Evolutionary conservation across 768 basidiomycete species (phyloP).

Genomic region (Podaxis mareebaensis): DNA sequence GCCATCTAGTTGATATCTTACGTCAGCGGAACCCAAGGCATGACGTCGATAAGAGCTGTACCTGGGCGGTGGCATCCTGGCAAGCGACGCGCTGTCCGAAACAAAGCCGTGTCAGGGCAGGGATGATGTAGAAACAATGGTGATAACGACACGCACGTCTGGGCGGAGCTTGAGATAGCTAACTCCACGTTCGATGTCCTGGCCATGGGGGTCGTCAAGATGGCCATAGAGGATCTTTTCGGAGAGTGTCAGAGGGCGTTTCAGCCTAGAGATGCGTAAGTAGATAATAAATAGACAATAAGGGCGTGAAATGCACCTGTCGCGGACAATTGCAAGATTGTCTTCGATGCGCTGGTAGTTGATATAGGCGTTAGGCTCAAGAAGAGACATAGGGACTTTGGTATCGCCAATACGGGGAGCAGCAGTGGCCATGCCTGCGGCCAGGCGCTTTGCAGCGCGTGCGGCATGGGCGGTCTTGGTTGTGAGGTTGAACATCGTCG

Average conservation of each 20-base stretch:
- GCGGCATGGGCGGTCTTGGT: constrained; percentile 53
- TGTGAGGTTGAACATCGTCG: constrained; percentile 66
- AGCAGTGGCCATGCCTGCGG: constrained; percentile 80
- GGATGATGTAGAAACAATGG: constrained; percentile 4
- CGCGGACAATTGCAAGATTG: constrained; percentile 86
- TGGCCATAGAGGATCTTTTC: constrained; percentile 99
- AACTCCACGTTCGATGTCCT: constrained; percentile 87
- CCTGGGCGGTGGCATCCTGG: constrained; percentile 90
- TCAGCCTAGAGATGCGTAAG: constrained; percentile 52
- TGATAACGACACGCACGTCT: constrained; percentile 64
- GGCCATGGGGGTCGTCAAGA: constrained; percentile 89
- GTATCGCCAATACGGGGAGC: constrained; percentile 83
- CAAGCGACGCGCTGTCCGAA: constrained; percentile 74
- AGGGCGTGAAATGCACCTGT: constrained; percentile 52
- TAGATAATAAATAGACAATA: neutral
- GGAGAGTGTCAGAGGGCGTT: constrained; percentile 88
- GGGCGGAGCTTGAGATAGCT: constrained; percentile 98
- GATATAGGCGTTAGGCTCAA: constrained; percentile 82
- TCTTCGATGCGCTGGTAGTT: constrained; percentile 99
- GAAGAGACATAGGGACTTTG: constrained; percentile 85
- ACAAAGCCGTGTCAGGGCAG: constrained; percentile 6
- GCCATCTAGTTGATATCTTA: constrained; percentile 76
- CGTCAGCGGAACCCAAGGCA: constrained; percentile 26
- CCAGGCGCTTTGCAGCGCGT: constrained; percentile 51
- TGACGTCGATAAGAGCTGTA: constrained; percentile 31